Conservation (phyloP, 129 eudicot species). For the Ambrosia artemisiifolia region DNA sequence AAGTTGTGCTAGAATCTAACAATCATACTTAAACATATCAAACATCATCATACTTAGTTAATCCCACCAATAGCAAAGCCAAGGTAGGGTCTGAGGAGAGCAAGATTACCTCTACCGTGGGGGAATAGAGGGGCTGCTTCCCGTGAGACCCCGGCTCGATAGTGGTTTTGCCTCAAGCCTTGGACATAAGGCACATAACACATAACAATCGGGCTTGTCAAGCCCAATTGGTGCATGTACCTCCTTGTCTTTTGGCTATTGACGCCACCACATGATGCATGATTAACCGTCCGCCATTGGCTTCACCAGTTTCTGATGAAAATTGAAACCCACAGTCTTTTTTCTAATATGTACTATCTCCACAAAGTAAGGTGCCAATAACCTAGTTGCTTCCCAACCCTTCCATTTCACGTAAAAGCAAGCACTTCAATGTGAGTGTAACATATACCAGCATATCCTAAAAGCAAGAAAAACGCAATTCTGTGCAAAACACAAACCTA, state of each 20-base stretch:
- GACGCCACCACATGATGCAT: too few relatives aligned
- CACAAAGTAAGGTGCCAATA: slow-evolving; percentile 11
- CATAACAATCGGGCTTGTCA: too few relatives aligned
- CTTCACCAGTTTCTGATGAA: not conserved
- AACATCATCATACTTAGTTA: too few relatives aligned
- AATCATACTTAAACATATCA: not conserved
- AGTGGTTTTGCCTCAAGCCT: too few relatives aligned
- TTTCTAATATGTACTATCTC: not conserved
- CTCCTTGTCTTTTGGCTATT: too few relatives aligned
- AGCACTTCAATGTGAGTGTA: not conserved
- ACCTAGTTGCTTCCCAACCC: slow-evolving; percentile 9
- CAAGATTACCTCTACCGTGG: too few relatives aligned
- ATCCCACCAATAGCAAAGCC: too few relatives aligned
- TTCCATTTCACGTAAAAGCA: slow-evolving; percentile 17
- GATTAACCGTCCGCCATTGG: not conserved
- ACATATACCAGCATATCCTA: not conserved
- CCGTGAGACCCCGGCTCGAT: too few relatives aligned
- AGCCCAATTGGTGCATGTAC: too few relatives aligned
- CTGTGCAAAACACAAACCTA: not conserved
- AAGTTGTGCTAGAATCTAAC: not conserved
- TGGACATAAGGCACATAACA: too few relatives aligned
- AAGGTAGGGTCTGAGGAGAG: too few relatives aligned
- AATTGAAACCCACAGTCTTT: not conserved
- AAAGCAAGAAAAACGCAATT: not conserved
- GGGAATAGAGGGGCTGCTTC: too few relatives aligned